phyloP scores from a whole-genome alignment of 768 basidiomycete genomes.

The Leucosporidium scottii region DNA sequence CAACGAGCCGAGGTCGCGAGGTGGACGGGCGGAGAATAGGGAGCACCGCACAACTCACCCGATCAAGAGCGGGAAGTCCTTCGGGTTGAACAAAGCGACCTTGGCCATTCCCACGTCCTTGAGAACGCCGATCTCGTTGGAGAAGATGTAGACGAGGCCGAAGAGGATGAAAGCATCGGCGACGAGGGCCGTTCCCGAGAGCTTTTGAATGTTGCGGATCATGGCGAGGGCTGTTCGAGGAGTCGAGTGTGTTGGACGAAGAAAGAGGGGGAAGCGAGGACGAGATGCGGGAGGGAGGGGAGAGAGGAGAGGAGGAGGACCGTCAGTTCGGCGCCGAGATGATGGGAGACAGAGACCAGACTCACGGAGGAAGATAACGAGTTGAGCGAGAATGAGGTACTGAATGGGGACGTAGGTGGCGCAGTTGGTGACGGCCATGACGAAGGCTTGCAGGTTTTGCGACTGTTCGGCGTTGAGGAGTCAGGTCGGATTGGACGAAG shows the following conservation, averaged over 20 bases:
- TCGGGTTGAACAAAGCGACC: slow-evolving; percentile 76
- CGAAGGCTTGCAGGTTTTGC: slow-evolving; percentile 58
- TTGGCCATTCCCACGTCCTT: slow-evolving; percentile 63
- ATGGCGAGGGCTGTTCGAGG: slow-evolving; percentile 56
- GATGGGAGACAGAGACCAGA: neutral
- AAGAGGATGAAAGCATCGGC: slow-evolving; percentile 93
- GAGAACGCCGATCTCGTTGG: slow-evolving; percentile 71
- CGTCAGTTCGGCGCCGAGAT: no score
- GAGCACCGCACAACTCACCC: slow-evolving; percentile 52
- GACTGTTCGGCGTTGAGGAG: neutral
- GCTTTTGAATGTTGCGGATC: slow-evolving; percentile 86
- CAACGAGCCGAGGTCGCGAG: no score
- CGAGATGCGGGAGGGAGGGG: neutral
- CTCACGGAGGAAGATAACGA: slow-evolving; percentile 69
- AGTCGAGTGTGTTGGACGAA: neutral
- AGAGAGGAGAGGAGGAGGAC: neutral
- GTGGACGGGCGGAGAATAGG: no score
- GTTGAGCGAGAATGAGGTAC: slow-evolving; percentile 71
- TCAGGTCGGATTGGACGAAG: no score
- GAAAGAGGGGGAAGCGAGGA: neutral
- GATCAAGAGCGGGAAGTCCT: slow-evolving; percentile 83
- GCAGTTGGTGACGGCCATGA: slow-evolving; percentile 72
- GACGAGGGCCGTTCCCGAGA: slow-evolving; percentile 81
- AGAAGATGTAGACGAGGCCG: slow-evolving; percentile 72
- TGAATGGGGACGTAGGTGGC: slow-evolving; percentile 58